Percentiles rank a stretch among this genome's conserved stretches.
phyloP scores from a whole-genome alignment of 495 filamentous ascomycete genomes.

The Pseudomonodictys pantanalensis region DNA sequence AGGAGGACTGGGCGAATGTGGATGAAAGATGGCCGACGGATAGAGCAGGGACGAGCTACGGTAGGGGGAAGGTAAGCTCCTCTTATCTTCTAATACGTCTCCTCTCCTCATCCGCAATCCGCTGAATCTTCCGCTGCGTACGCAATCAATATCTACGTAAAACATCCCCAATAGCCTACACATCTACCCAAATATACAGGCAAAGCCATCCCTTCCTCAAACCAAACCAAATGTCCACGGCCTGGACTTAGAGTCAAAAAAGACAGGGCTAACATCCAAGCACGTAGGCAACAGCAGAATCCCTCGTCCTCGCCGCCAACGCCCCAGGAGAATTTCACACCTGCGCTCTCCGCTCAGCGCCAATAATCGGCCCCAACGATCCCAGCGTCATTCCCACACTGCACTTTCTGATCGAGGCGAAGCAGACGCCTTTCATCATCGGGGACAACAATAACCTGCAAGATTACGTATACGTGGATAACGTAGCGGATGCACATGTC shows the following conservation, averaged over 20 bases:
- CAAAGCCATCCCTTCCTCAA: too few relatives aligned
- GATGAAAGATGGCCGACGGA: slow-evolving; percentile 54
- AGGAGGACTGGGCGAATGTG: slow-evolving; percentile 51
- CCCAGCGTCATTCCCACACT: slow-evolving; percentile 52
- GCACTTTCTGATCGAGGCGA: slow-evolving; percentile 55
- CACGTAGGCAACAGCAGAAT: slow-evolving; percentile 45
- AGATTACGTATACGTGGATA: slow-evolving; percentile 61
- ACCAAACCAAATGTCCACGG: too few relatives aligned
- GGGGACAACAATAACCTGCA: slow-evolving; percentile 58
- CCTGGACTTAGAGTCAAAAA: too few relatives aligned
- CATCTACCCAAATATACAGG: too few relatives aligned
- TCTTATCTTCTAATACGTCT: not conserved
- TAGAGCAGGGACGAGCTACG: slow-evolving; percentile 53
- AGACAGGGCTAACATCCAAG: too few relatives aligned
- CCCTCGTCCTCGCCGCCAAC: slow-evolving; percentile 53
- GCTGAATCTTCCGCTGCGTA: too few relatives aligned
- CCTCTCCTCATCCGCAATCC: too few relatives aligned
- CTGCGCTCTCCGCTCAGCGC: slow-evolving; percentile 57
- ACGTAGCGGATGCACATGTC: slow-evolving; percentile 61
- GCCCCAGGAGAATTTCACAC: slow-evolving; percentile 47
- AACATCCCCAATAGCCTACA: too few relatives aligned
- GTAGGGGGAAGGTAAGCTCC: slow-evolving; percentile 54
- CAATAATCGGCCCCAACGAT: slow-evolving; percentile 58
- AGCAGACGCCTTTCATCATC: slow-evolving; percentile 56
- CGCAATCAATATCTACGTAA: too few relatives aligned